A percentile compares a stretch with the other conserved stretches of the same genome.
These are phyloP conservation scores for Puccinellia tenuiflora DNA, from an alignment of 176 grass and related monocot species.

Conservation along the genomic window DNA sequence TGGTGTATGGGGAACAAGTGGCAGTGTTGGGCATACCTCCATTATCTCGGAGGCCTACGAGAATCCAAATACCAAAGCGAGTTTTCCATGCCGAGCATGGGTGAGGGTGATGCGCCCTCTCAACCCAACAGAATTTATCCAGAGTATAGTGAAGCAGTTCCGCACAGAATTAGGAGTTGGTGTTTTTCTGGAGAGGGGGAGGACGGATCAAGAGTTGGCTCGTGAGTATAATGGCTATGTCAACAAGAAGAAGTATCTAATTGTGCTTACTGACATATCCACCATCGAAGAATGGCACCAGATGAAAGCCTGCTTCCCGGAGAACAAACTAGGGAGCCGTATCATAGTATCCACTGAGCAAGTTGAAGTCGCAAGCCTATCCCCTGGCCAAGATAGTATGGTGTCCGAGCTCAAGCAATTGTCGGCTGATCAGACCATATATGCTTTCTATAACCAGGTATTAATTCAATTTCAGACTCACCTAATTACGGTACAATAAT, in stretches of 20 bases:
- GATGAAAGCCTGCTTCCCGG: too few species aligned
- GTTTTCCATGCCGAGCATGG: conserved; percentile 23
- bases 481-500: too few species aligned
- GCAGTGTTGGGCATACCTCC: too few species aligned
- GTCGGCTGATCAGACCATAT: background rate
- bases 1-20: background rate
- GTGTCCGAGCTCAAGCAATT: too few species aligned
- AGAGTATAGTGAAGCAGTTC: background rate
- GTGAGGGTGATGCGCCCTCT: conserved; percentile 9
- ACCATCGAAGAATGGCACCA: background rate
- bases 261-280: conserved; percentile 13
- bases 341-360: too few species aligned
- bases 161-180: background rate
- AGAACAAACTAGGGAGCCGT: too few species aligned
- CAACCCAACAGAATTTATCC: background rate
- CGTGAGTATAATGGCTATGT: background rate
- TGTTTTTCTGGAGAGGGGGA: background rate
- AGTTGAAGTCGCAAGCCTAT: too few species aligned
- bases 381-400: too few species aligned
- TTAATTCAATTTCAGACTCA: background rate
- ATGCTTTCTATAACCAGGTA: background rate
- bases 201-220: background rate
- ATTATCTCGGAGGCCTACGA: background rate
- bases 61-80: background rate
- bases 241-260: background rate